These are phyloP conservation scores for Trematosphaeria pertusa DNA, from an alignment of 2,329 filamentous ascomycete genomes.

Conservation along the genomic window DNA sequence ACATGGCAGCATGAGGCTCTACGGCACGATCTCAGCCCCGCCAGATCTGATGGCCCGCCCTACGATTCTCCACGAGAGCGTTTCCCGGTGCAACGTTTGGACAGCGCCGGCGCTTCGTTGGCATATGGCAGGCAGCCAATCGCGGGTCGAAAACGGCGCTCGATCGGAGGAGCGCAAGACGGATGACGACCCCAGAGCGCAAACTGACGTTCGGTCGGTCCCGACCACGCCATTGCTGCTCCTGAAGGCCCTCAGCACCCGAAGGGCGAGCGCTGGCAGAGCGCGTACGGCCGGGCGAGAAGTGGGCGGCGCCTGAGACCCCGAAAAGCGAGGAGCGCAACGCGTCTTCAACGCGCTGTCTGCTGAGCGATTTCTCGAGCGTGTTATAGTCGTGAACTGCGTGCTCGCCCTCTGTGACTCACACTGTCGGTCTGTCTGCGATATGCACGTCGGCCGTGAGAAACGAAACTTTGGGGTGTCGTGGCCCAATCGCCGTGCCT, in stretches of 20 bases:
- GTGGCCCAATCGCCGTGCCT: conserved; percentile 38
- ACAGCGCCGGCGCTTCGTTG: conserved; percentile 39
- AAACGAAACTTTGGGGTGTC: conserved; percentile 43
- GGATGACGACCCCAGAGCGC: conserved; percentile 15
- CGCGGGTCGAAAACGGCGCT: conserved; percentile 10
- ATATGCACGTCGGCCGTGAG: conserved; percentile 23
- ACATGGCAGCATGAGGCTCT: conserved; percentile 41
- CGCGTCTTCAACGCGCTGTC: conserved; percentile 40
- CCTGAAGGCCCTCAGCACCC: no score
- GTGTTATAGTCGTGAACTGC: conserved; percentile 48
- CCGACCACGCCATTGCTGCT: no score
- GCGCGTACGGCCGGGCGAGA: conserved; percentile 17
- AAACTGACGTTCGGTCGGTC: conserved; percentile 28
- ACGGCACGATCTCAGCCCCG: conserved; percentile 15
- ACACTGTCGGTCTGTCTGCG: conserved; percentile 33
- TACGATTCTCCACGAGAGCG: conserved; percentile 33
- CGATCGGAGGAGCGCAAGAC: conserved; percentile 21
- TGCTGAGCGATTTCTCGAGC: conserved; percentile 32
- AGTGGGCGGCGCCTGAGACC: conserved; percentile 41
- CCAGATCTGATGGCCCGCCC: conserved; percentile 14
- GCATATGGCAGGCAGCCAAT: conserved; percentile 31
- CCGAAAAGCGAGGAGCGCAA: conserved; percentile 32
- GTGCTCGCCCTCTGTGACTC: conserved; percentile 45
- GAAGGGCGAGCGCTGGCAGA: neutral
- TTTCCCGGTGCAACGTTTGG: conserved; percentile 35